Evolutionary conservation across 371 early-diverging fungal genomes (phyloP), one percentile per base, ranked within the genome.

Genomic region (Saksenaea oblongispora): DNA sequence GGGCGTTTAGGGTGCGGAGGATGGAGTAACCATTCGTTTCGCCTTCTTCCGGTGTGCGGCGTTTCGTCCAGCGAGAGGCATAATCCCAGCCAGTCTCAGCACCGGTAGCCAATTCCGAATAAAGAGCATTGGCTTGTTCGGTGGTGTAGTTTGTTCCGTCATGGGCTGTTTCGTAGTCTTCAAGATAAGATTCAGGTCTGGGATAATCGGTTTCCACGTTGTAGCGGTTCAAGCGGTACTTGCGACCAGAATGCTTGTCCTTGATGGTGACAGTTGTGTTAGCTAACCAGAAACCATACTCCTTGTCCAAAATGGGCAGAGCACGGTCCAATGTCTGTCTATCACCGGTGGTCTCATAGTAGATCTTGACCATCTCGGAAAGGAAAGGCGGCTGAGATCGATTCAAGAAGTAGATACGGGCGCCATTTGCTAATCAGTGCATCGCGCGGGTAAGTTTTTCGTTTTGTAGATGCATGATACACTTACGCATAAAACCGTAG

Each of bases 11-110:
- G 3, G 74, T 61, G 4, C 76, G 75, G 1, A 90, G 67, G 54
- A 84, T 72, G 34, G 70, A 73, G 39, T 69, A 72, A 15, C 55
- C 67, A 31, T 70, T 65, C 3, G 54, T 59, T 51, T 73, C 65
- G 24, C 65, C 56, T n/a, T 60, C 53, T n/a, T 58, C 53, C 0
- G 74, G 75, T 8, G 28, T 31, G 10, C 81, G 71, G 36, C 70
- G 42, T 9, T 63, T 69, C 5, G 89, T 73, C 92, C 93, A 94
- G 31, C 95, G 82, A 2, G 87, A 80, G 17, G 90, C 86, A 66
- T 89, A 96, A 74, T 96, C 96, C 93, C 93, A 93, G 9, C 97
- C 98, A 15, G 90, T 84, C 73, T 97, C 96, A 3, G 98, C 93
- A 22, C 87, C 93, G 0, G 94, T 79, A 15, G 92, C 92, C 54